Evolutionary conservation across 164 flowering plant species (phyloP), one percentile per base, ranked within the genome.

Genomic region (Piper betle): DNA sequence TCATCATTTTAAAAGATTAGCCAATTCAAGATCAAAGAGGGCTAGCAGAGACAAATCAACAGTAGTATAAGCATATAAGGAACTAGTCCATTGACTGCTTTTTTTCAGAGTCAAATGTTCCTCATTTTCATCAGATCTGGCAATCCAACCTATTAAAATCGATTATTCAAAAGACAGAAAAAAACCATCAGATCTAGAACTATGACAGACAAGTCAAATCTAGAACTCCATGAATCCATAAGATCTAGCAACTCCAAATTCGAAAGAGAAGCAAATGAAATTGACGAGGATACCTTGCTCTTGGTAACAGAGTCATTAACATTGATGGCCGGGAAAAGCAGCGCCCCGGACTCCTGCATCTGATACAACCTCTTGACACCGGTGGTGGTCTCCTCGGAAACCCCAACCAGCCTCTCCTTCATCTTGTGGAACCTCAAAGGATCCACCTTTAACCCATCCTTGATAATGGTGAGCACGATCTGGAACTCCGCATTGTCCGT

Each of bases 401-500:
- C 78, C 0, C 78, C 75, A 7, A 74, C 74, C 37, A 71, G 59
- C 37, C 74, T 74, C 58, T 71, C 72, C 73, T 71, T 71, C 79
- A 76, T 76, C 69, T 59, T 71, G 52, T 64, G 76, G 60, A 71
- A 76, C 71, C 64, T 69, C 67, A 20, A 63, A 0, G 77, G 80
- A 60, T 77, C 77, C 1, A 46, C 33, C 72, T 71, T 71, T 63
- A 77, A 42, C 6, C 77, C 77, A 40, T 77, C 80, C 39, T 53
- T 66, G 41, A 77, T 77, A 7, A 77, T 64, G 8, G 64, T 53
- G 18, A 77, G 69, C 48, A 75, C 79, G 59, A 70, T 69, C 76
- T 76, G 76, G 56, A 79, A 79, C 74, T 79, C 82, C 6, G 77
- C 68, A 58, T 79, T 79, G 52, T 64, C 73, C 1, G 80, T 77